A percentile compares a stretch with the other conserved stretches of the same genome.
phyloP scores from a whole-genome alignment of 768 basidiomycete genomes.

The Lanmaoa rubissima region DNA sequence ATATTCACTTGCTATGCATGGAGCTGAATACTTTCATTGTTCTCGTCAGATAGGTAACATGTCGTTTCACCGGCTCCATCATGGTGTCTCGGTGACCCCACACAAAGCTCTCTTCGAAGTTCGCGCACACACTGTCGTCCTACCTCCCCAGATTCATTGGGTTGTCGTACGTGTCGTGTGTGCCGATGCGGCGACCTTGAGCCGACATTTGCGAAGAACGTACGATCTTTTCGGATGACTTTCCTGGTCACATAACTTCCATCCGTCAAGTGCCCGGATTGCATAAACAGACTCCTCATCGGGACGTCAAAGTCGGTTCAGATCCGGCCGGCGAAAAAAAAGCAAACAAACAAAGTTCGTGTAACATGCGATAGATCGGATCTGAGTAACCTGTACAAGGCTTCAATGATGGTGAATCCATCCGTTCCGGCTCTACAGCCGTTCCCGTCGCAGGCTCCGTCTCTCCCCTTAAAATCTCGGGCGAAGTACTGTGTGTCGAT shows the following conservation, averaged over 20 bases:
- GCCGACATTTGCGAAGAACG: not conserved
- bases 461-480: not conserved
- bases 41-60: not conserved
- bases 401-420: not conserved
- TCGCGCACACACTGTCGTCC: not conserved
- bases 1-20: not conserved
- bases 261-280: not conserved
- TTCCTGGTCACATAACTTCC: constrained; percentile 15
- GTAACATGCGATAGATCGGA: constrained; percentile 13
- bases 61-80: not conserved
- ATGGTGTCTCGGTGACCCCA: not conserved
- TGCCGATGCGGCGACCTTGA: constrained; percentile 28
- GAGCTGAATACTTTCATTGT: constrained; percentile 2
- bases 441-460: constrained; percentile 21
- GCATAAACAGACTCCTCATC: constrained; percentile 12
- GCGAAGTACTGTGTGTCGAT: not conserved
- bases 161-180: constrained; percentile 9
- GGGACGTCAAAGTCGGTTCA: constrained; percentile 1
- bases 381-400: constrained; percentile 10
- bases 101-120: not conserved
- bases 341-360: not conserved
- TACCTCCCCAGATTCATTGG: not conserved
- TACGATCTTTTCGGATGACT: constrained; percentile 8
- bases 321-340: constrained; percentile 15
- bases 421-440: constrained; percentile 7